A percentile compares a stretch with the other conserved stretches of the same genome.
Evolutionary conservation across 768 basidiomycete species (phyloP).

Genomic region (Ramaria sp.): DNA sequence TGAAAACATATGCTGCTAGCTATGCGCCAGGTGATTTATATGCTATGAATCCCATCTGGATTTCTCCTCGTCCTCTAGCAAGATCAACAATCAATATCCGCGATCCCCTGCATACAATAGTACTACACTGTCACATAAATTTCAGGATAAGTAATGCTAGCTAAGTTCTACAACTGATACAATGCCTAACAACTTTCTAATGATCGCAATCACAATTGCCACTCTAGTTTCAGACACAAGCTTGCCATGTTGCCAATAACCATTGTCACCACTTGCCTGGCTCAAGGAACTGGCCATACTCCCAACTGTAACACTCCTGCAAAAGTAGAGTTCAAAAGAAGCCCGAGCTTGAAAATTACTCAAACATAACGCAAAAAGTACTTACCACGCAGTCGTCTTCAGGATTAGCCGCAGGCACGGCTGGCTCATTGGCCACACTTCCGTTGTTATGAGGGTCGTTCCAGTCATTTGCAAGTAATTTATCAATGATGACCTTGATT

Average conservation of each 20-base stretch:
- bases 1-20: too few relatives aligned
- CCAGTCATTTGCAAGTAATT: constrained; percentile 41
- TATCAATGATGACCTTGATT: constrained; percentile 62
- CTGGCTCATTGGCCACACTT: constrained; percentile 15
- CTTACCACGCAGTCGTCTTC: constrained; percentile 59
- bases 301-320: constrained; percentile 70
- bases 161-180: background rate
- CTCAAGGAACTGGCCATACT: constrained; percentile 23
- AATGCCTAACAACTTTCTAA: background rate
- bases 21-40: too few relatives aligned
- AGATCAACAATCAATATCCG: too few relatives aligned
- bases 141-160: background rate
- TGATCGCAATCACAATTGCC: background rate
- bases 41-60: too few relatives aligned
- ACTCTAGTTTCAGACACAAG: background rate
- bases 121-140: background rate
- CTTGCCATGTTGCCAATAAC: too few relatives aligned
- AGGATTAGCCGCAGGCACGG: constrained; percentile 38
- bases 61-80: too few relatives aligned
- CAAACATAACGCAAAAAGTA: constrained; percentile 14
- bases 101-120: too few relatives aligned
- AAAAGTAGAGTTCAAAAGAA: background rate
- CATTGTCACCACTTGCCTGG: background rate
- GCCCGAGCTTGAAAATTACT: background rate
- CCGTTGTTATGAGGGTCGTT: constrained; percentile 19